Evolutionary conservation across 2,329 filamentous ascomycete genomes (phyloP).

Genomic region (Teratosphaeria pseudoeucalypti): DNA sequence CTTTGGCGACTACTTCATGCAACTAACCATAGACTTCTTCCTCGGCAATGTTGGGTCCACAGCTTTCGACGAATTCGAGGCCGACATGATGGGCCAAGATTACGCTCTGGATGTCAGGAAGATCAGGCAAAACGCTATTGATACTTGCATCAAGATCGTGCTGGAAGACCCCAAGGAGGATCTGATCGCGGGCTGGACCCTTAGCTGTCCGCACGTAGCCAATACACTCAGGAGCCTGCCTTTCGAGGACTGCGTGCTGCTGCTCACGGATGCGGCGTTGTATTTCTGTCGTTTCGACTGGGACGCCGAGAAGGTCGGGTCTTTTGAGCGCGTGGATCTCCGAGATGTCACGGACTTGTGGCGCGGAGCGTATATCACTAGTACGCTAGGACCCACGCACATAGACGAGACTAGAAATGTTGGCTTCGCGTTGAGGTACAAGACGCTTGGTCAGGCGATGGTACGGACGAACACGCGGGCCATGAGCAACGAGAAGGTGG

Average conservation of each 20-base stretch:
- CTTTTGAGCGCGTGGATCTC: slow-evolving; percentile 77
- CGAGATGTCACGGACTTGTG: slow-evolving; percentile 62
- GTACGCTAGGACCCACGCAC: slow-evolving; percentile 67
- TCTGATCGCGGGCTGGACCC: slow-evolving; percentile 78
- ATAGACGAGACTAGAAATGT: slow-evolving; percentile 71
- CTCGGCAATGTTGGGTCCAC: slow-evolving; percentile 75
- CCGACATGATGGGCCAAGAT: slow-evolving; percentile 85
- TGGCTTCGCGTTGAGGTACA: slow-evolving; percentile 71
- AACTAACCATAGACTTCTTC: slow-evolving; percentile 91
- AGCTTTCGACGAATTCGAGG: slow-evolving; percentile 90
- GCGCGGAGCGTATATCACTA: slow-evolving; percentile 82
- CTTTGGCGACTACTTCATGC: slow-evolving; percentile 94
- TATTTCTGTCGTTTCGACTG: slow-evolving; percentile 92
- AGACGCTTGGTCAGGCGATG: slow-evolving; percentile 57
- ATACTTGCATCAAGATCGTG: slow-evolving; percentile 76
- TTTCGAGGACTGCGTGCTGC: slow-evolving; percentile 78
- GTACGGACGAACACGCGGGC: slow-evolving; percentile 78
- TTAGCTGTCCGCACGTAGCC: slow-evolving; percentile 63
- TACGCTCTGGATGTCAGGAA: slow-evolving; percentile 78
- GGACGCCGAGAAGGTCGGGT: slow-evolving; percentile 87
- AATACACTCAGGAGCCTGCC: slow-evolving; percentile 58
- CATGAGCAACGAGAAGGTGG: slow-evolving; percentile 48
- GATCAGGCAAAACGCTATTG: slow-evolving; percentile 79
- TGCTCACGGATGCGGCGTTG: slow-evolving; percentile 74
- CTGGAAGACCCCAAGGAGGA: slow-evolving; percentile 72